These are phyloP conservation scores for Amaranthus cruentus DNA, from an alignment of 148 eudicot species.

Conservation along the genomic window DNA sequence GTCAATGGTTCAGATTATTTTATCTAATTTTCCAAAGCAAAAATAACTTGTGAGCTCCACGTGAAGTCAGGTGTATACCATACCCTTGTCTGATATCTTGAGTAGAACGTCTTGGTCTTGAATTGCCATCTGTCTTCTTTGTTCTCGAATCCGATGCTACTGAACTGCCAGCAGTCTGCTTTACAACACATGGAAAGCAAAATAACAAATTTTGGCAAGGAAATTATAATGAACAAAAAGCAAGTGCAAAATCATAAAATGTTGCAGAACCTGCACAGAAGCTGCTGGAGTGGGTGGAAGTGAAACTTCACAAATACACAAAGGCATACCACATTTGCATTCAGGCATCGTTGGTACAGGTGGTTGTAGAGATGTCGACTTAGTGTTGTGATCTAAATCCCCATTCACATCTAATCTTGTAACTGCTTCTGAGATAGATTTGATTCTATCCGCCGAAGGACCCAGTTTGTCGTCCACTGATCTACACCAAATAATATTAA, in stretches of 20 bases:
- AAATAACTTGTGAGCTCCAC: not conserved
- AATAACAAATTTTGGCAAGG: not conserved
- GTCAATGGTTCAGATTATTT: too few species aligned
- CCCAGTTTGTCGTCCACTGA: conserved; percentile 28
- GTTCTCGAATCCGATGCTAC: conserved; percentile 38
- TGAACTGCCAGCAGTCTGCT: conserved; percentile 31
- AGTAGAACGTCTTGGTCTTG: conserved; percentile 50
- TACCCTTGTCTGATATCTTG: conserved; percentile 65
- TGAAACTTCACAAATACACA: conserved; percentile 87
- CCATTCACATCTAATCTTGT: conserved; percentile 57
- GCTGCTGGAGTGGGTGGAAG: conserved; percentile 39
- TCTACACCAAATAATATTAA: conserved; percentile 28
- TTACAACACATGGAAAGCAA: conserved; percentile 22
- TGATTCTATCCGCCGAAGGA: conserved; percentile 37
- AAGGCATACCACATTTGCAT: conserved; percentile 99
- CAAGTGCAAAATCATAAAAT: conserved; percentile 1
- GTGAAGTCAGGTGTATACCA: conserved; percentile 11
- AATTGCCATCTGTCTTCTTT: conserved; percentile 48
- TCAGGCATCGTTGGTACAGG: conserved; percentile 36
- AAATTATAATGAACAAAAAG: conserved; percentile 2
- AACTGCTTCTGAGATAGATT: conserved; percentile 46
- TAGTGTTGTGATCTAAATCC: conserved; percentile 35
- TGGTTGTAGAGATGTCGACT: conserved; percentile 29
- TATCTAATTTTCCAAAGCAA: too few species aligned
- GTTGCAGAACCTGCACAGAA: conserved; percentile 36